Evolutionary conservation across 2,329 filamentous ascomycete species (phyloP), one percentile per base, ranked within the genome.

Genomic region (Arthroderma sp.): DNA sequence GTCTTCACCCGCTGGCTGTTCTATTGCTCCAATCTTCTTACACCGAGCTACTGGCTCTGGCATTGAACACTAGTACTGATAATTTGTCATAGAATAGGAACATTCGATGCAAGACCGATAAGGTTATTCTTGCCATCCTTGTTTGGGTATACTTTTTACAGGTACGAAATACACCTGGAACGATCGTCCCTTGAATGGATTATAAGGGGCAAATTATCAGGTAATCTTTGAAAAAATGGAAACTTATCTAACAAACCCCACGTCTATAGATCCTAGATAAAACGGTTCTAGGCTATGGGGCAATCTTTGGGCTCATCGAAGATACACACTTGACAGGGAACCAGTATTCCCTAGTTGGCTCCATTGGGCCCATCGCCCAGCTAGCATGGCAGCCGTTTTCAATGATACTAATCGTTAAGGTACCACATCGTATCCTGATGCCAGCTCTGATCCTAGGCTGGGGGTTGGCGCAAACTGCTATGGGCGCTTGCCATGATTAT

Each of bases 61-160:
- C 19, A 51, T 11, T 7, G 13, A 25, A 17, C 5, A 33, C 15
- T 17, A 1, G 2, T 7, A 13, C 47, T 51, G 23, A 51, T 33
- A 33, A 17, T 51, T 33, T 23, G 17, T 15, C 39, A 15, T 51
- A 77, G 75, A 79, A 77, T 67, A 77, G 74, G 61, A 76, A 77
- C 8, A 84, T 85, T 60, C 75, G 78, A 25, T 76, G 74, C 43
- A 84, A 84, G 68, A 85, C 81, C 0, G 83, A 86, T 64, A 75
- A 73, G 53, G 74, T 75, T 28, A 81, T 86, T 56, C 73, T 86
- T 1, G 37, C 68, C 13, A 68, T 76, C 19, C 64, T 76, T 7
- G 64, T 71, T n/a, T 76, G 74, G 74, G 71, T 75, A 7, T 76
- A 76, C 58, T 74, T 76, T 60, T 63, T 76, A 9, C 74, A 76